Conservation (phyloP, 2,329 filamentous ascomycete species). For the Apiospora sp. region DNA sequence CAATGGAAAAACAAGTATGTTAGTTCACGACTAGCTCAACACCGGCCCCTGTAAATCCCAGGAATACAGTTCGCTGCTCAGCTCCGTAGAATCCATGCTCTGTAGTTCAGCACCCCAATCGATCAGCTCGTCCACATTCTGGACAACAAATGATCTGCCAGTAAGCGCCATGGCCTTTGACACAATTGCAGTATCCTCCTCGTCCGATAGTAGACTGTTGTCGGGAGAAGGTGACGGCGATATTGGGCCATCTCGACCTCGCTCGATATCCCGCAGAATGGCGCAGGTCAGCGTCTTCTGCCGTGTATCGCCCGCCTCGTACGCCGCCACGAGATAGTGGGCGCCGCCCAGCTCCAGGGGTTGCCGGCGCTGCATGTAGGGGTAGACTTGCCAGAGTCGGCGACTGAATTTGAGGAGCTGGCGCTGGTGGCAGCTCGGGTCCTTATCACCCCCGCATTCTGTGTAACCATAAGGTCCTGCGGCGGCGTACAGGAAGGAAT, state of each 20-base stretch:
- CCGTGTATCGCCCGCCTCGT: background rate
- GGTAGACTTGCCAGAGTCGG: background rate
- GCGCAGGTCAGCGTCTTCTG: background rate
- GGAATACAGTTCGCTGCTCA: background rate
- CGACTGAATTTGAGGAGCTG: background rate
- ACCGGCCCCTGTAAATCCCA: background rate
- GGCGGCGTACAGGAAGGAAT: constrained; percentile 29
- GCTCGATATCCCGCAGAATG: background rate
- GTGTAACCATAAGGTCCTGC: background rate
- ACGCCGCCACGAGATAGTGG: background rate
- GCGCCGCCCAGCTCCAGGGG: constrained; percentile 1
- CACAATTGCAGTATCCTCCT: background rate
- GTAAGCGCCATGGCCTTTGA: background rate
- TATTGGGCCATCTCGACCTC: background rate
- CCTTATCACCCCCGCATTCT: background rate
- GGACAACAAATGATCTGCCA: background rate
- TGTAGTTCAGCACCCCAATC: background rate
- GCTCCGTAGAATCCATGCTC: background rate
- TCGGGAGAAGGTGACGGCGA: too few species aligned
- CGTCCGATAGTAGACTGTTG: background rate
- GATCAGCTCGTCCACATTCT: background rate
- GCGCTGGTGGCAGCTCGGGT: too few species aligned
- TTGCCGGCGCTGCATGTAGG: constrained; percentile 1
- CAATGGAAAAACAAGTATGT: background rate
- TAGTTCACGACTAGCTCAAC: background rate